Base-by-base conservation (phyloP, 495 filamentous ascomycete genomes). In the Xylaria grammica region DNA sequence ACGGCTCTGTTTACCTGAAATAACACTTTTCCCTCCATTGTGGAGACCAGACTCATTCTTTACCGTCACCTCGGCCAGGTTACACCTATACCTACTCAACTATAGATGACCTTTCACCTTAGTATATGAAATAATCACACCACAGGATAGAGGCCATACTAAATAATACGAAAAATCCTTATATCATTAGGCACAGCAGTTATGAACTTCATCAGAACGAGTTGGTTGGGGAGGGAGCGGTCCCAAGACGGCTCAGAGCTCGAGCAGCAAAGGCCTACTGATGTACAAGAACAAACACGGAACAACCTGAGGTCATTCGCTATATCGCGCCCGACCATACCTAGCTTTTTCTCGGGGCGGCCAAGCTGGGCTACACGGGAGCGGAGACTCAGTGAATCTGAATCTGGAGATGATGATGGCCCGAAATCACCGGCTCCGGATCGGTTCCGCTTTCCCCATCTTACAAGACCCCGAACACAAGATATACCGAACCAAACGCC, bases 391-490 rank as follows among this genome's bases (percentile, higher is more conserved):
- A 74, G 73, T 30, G 69, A 69, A n/a, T 70, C 72, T 20, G 56
- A 56, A 36, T 11, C 44, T 24, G 67, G 69, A 17, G 62, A 46
- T 13, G 63, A 72, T 15, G 69, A 79, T 40, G 75, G 70, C 4
- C 80, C 79, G 29, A 84, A 85, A 66, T 73, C 76, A 2, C 78
- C 82, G 0, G 65, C 79, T 32, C 75, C 75, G 24, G 76, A 77
- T 36, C 64, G 77, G 54, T 55, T 81, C 51, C 71, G 77, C 36
- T 66, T 82, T 29, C 80, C 81, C 0, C 74, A 76, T 22, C 38
- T 53, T 17, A n/a, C 20, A 44, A 58, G 38, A 17, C 9, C 62
- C 1, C 38, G 52, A 55, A n/a, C 38, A 30, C 32, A 45, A 45
- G 38, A 54, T 24, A 38, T 19, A 34, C 24, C 50, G 20, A 55